Conservation (phyloP, 805 yeast species). For the Saturnispora kantuleensis region DNA sequence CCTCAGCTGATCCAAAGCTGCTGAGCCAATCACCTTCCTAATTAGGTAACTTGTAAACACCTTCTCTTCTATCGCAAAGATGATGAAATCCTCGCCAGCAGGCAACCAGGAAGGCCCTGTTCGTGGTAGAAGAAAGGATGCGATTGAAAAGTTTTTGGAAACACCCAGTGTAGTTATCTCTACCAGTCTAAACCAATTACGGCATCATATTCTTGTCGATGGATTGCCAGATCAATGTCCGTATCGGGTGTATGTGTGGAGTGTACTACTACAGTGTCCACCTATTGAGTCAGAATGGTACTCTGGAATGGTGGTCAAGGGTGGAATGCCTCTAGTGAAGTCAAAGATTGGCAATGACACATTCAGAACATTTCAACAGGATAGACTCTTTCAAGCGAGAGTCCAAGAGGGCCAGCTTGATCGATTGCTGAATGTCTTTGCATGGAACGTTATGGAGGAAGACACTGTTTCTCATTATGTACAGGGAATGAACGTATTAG, state of each 20-base stretch:
- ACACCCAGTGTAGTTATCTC: slow-evolving; percentile 35
- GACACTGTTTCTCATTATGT: slow-evolving; percentile 47
- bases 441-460: slow-evolving; percentile 23
- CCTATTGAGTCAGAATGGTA: slow-evolving; percentile 50
- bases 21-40: too few species aligned
- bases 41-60: too few species aligned
- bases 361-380: slow-evolving; percentile 74
- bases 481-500: slow-evolving; percentile 85
- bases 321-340: slow-evolving; percentile 23
- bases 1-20: too few species aligned
- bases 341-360: slow-evolving; percentile 32
- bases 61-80: too few species aligned
- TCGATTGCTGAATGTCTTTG: slow-evolving; percentile 64
- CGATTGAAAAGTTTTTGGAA: slow-evolving; percentile 41
- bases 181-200: slow-evolving; percentile 42
- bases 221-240: slow-evolving; percentile 40
- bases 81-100: too few species aligned
- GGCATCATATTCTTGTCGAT: slow-evolving; percentile 42
- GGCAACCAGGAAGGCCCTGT: too few species aligned
- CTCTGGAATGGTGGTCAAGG: slow-evolving; percentile 39
- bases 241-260: slow-evolving; percentile 72
- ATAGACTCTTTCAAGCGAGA: slow-evolving; percentile 53
- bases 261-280: slow-evolving; percentile 57
- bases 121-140: slow-evolving; percentile 34
- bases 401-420: slow-evolving; percentile 63